Evolutionary conservation across 1,284 basidiomycete species (phyloP).

Genomic region (Naganishia sp.): DNA sequence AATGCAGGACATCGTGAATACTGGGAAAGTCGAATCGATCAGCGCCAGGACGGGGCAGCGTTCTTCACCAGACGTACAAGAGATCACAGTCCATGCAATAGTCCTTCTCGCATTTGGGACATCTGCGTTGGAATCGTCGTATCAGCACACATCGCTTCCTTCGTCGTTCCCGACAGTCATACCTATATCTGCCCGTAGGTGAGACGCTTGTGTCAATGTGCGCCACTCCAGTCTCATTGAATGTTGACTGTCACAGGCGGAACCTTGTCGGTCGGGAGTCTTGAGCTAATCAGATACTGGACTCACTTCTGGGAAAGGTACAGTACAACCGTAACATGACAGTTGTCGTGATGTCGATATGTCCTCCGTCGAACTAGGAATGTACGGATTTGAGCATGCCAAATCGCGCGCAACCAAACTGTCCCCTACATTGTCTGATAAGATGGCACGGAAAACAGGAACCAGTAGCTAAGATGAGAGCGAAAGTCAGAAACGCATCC

Average conservation of each 20-base stretch:
- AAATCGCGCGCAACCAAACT: not conserved
- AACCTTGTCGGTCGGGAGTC: not conserved
- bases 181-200: slow-evolving; percentile 33
- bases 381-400: slow-evolving; percentile 17
- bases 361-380: slow-evolving; percentile 32
- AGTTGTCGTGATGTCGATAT: slow-evolving; percentile 24
- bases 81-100: slow-evolving; percentile 36
- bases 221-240: slow-evolving; percentile 30
- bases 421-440: slow-evolving; percentile 39
- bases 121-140: slow-evolving; percentile 9
- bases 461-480: slow-evolving; percentile 48
- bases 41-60: not conserved
- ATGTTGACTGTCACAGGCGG: slow-evolving; percentile 14
- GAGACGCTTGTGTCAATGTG: slow-evolving; percentile 33
- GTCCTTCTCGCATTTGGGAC: slow-evolving; percentile 33
- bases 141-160: not conserved
- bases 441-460: slow-evolving; percentile 47
- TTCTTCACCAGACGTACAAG: slow-evolving; percentile 20
- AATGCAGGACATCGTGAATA: slow-evolving; percentile 34
- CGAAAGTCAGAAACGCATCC: too few relatives aligned
- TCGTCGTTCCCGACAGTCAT: not conserved
- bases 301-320: slow-evolving; percentile 60
- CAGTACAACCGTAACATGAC: slow-evolving; percentile 71
- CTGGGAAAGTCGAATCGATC: slow-evolving; percentile 3
- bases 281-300: not conserved